Conservation (phyloP, 345 rosid species). For the Salix koriyanagi region DNA sequence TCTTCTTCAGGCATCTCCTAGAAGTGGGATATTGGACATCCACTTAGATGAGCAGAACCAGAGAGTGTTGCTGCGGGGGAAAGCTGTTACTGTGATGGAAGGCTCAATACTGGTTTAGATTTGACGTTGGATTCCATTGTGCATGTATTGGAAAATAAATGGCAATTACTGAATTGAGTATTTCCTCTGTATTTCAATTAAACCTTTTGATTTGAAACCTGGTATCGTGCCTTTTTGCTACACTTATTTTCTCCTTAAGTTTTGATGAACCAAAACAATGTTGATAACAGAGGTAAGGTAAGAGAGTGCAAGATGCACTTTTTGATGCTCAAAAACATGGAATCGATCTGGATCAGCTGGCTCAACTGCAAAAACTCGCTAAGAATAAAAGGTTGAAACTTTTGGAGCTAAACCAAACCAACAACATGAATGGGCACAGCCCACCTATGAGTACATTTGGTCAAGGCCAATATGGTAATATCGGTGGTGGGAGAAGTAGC, state of each 20-base stretch:
- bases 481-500: background rate
- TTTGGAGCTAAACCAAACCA: too few species aligned
- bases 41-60: slow-evolving; percentile 46
- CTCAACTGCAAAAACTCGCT: background rate
- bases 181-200: background rate
- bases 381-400: background rate
- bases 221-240: background rate
- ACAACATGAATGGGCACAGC: too few species aligned
- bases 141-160: background rate
- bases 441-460: too few species aligned
- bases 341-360: background rate
- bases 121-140: background rate
- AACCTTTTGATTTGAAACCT: background rate
- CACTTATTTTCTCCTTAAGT: background rate
- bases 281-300: background rate
- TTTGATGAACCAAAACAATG: background rate
- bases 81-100: slow-evolving; percentile 64
- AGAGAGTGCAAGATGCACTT: background rate
- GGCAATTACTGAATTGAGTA: background rate
- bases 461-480: too few species aligned
- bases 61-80: slow-evolving; percentile 64
- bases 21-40: slow-evolving; percentile 55
- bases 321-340: too few species aligned
- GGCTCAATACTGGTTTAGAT: slow-evolving; percentile 57
- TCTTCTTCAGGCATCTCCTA: slow-evolving; percentile 41